Base-by-base conservation (phyloP, 2,329 filamentous ascomycete species). In the Aspergillus piperis region DNA sequence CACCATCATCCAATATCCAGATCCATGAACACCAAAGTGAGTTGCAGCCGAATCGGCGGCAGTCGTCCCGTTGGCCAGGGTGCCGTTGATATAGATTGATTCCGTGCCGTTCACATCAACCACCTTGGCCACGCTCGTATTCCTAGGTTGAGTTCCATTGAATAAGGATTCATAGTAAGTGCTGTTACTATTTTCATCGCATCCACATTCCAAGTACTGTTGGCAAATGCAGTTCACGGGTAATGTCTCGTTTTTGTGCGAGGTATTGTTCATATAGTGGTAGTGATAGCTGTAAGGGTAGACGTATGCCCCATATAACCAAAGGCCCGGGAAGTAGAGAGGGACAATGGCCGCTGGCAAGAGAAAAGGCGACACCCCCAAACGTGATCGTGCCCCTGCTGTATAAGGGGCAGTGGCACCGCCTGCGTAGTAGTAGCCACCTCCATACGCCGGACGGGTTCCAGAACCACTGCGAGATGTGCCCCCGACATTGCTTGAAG, bases 181-280 rank as follows among this genome's bases (percentile, higher is more conserved):
- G 49, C 67, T 66, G 61, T 82, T 79, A 44, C 73, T 73, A 62
- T 78, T 80, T 42, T 80, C 74, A 58, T 87, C 86, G 67, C 86
- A 88, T 4, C 85, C 84, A 67, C 86, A 88, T 36, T 80, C 78
- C 17, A 71, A 73, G 66, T 83, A 82, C 59, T 82, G 68, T 61
- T 83, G 76, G 69, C 86, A 88, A 39, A 86, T 69, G 67, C 86
- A 88, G 3, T 80, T 73, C 6, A 87, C 81, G 0, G 84, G 84
- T 11, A 83, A 65, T 0, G 78, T 79, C 64, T 82, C 73, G 67
- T 86, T 85, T 8, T 69, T 64, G 47, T 79, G 76, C 36, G 71
- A 75, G 6, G 77, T 75, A 44, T 80, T 71, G 61, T 81, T 74
- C 72, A 80, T 80, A 60, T 78, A 80, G 68, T 83, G 79, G 38